Percentiles rank a stretch among this genome's conserved stretches.
Evolutionary conservation across 768 basidiomycete species (phyloP).

Genomic region (Polyporus arcularius): DNA sequence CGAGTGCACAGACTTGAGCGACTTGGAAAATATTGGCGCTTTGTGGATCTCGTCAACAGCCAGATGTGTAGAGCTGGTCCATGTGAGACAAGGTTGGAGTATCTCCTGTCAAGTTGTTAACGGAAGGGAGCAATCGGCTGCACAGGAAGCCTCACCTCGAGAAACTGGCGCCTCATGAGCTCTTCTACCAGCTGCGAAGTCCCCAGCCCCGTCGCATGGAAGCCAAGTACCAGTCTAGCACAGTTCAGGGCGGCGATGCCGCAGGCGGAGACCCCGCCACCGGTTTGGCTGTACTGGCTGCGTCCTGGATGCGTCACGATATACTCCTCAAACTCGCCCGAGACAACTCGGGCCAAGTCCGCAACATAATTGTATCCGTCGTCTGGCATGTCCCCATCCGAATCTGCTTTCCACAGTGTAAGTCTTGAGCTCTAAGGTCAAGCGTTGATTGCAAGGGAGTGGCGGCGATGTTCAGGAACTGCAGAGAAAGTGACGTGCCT

Average conservation of each 20-base stretch:
- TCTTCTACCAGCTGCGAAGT: slow-evolving; percentile 34
- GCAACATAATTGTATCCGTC: not conserved
- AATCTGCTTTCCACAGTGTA: not conserved
- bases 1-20: slow-evolving; percentile 37
- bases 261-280: slow-evolving; percentile 53
- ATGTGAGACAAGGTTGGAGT: slow-evolving; percentile 54
- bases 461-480: too few relatives aligned
- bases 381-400: not conserved
- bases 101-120: slow-evolving; percentile 44
- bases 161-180: slow-evolving; percentile 35
- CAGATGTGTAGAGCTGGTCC: slow-evolving; percentile 55
- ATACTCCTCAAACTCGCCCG: slow-evolving; percentile 8
- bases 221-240: slow-evolving; percentile 49
- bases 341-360: not conserved
- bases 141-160: slow-evolving; percentile 35
- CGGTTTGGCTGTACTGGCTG: slow-evolving; percentile 50
- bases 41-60: slow-evolving; percentile 55
- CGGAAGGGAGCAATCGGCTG: too few relatives aligned
- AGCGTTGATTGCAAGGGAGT: too few relatives aligned
- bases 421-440: not conserved
- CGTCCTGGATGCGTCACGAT: slow-evolving; percentile 51
- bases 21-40: slow-evolving; percentile 49
- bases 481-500: too few relatives aligned
- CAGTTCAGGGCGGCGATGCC: slow-evolving; percentile 71
- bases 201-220: slow-evolving; percentile 32